A percentile compares a stretch with the other conserved stretches of the same genome.
phyloP scores from a whole-genome alignment of 2,329 filamentous ascomycete species.

The Lasiodiplodia theobromae region DNA sequence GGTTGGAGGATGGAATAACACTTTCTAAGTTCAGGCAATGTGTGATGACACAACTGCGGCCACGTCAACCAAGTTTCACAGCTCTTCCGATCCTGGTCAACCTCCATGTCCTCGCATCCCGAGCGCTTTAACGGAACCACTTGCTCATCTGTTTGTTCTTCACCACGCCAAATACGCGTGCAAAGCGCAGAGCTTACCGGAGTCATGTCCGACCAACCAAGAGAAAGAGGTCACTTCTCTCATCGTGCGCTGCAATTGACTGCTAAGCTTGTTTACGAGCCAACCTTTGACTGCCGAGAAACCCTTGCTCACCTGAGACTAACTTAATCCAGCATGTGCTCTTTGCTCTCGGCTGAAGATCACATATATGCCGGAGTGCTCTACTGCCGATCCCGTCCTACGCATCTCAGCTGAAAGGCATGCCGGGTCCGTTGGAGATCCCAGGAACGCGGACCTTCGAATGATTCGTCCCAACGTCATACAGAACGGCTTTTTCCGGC shows the following conservation, averaged over 20 bases:
- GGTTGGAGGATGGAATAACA: background rate
- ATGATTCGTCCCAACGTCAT: background rate
- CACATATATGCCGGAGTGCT: background rate
- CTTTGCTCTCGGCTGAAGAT: background rate
- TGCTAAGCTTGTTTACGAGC: background rate
- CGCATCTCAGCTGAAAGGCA: background rate
- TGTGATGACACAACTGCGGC: background rate
- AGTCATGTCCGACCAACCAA: background rate
- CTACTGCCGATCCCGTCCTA: background rate
- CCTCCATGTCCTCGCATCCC: background rate
- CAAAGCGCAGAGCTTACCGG: background rate
- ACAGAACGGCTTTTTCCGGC: background rate
- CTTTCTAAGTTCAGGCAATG: background rate
- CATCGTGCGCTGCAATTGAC: background rate
- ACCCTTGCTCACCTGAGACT: background rate
- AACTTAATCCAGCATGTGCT: background rate
- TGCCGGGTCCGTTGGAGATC: background rate
- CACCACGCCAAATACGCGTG: background rate
- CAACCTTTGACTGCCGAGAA: background rate
- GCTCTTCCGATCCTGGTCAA: background rate
- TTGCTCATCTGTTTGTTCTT: background rate
- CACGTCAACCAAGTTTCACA: slow-evolving; percentile 3
- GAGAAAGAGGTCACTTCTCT: background rate
- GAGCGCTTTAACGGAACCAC: background rate
- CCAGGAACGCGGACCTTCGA: background rate